Percentiles rank a stretch among this genome's conserved stretches.
phyloP scores from a whole-genome alignment of 441 rosid genomes.

The Erodium moschatum region DNA sequence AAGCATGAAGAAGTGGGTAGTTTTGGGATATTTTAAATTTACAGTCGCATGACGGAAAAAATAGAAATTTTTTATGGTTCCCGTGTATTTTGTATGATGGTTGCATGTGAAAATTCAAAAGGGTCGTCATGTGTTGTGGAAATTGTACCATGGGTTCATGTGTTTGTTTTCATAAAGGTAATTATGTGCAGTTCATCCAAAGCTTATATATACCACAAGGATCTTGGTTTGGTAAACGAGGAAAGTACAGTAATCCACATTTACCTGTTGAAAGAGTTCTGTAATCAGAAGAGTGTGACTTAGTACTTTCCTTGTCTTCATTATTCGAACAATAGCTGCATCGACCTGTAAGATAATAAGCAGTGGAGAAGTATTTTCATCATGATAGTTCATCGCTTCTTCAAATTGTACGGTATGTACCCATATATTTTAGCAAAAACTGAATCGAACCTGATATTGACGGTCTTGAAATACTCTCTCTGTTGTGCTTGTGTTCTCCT shows the following conservation, averaged over 20 bases:
- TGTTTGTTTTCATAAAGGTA: too few species aligned
- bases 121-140: too few species aligned
- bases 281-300: constrained; percentile 97
- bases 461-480: constrained; percentile 98
- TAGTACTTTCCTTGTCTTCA: constrained; percentile 94
- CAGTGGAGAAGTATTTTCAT: neutral
- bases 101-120: too few species aligned
- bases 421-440: neutral
- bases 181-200: too few species aligned
- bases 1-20: too few species aligned
- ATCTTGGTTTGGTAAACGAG: neutral
- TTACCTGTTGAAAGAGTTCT: constrained; percentile 98
- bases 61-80: too few species aligned
- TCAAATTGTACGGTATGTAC: too few species aligned
- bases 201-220: too few species aligned
- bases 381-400: constrained; percentile 9
- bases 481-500: constrained; percentile 94
- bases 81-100: too few species aligned
- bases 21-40: too few species aligned
- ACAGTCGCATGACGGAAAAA: too few species aligned
- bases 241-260: neutral
- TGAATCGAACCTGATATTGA: constrained; percentile 73
- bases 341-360: constrained; percentile 49
- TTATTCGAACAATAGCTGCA: constrained; percentile 96
- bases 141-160: too few species aligned